Evolutionary conservation across 1,139 yeast genomes (phyloP).

Genomic region (Hemisphaericaspora xylanilytica): DNA sequence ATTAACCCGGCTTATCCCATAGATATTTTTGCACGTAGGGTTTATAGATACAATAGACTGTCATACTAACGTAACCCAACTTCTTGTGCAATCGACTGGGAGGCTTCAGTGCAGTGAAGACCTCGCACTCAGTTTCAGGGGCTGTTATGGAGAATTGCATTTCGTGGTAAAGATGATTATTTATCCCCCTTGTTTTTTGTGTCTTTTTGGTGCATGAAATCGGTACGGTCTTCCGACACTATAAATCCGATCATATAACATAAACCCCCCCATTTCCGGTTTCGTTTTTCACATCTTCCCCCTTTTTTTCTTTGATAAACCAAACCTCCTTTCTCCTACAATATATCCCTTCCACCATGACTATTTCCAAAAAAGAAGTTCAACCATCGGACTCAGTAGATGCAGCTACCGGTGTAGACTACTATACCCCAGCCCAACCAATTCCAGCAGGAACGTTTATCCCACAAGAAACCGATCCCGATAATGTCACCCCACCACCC

Average conservation of each 20-base stretch:
- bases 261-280: no score
- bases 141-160: no score
- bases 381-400: conserved; percentile 12
- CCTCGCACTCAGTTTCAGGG: no score
- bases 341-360: conserved; percentile 5
- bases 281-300: neutral
- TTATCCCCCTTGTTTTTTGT: no score
- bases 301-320: neutral
- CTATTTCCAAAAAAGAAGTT: conserved; percentile 10
- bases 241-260: neutral
- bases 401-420: conserved; percentile 14
- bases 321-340: neutral
- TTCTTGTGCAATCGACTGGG: no score
- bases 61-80: no score
- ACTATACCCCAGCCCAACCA: conserved; percentile 20
- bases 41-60: no score
- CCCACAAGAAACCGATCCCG: conserved; percentile 8
- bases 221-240: neutral
- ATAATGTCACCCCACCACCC: conserved; percentile 12
- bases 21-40: no score
- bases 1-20: no score
- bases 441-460: conserved; percentile 20
- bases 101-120: no score
- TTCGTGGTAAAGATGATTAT: no score
- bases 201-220: no score